Percentiles rank a stretch among this genome's conserved stretches.
phyloP scores from a whole-genome alignment of 352 stramenopile genomes.

The Pseudoperonospora humuli region DNA sequence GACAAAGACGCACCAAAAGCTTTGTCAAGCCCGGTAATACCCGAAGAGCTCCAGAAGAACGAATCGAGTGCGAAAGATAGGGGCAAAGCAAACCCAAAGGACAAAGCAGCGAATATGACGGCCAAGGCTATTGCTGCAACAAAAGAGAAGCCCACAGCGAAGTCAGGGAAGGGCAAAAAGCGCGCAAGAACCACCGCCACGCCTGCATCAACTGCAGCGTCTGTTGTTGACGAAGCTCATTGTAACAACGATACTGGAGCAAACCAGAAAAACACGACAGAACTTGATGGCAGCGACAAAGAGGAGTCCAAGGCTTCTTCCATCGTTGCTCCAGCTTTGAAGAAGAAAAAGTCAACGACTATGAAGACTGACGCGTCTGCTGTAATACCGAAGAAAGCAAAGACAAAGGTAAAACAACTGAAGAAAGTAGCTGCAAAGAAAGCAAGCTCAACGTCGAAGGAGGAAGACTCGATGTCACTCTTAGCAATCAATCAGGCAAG shows the following conservation, averaged over 20 bases:
- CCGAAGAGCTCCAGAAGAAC: slow-evolving; percentile 3
- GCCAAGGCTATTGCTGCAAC: neutral
- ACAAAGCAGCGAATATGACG: slow-evolving; percentile 1
- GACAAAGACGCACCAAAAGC: neutral
- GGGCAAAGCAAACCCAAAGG: neutral
- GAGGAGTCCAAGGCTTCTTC: slow-evolving; percentile 1
- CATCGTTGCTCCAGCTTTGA: neutral
- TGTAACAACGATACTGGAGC: neutral
- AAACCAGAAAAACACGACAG: neutral
- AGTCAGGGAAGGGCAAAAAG: slow-evolving; percentile 10
- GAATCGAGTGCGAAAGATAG: neutral
- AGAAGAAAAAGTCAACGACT: neutral
- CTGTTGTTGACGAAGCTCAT: neutral
- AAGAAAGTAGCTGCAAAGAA: slow-evolving; percentile 6
- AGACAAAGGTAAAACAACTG: slow-evolving; percentile 1
- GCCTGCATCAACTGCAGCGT: neutral
- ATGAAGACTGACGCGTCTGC: neutral
- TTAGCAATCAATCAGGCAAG: slow-evolving; percentile 21
- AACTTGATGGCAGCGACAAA: neutral
- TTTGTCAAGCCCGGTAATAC: neutral
- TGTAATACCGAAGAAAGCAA: slow-evolving; percentile 1
- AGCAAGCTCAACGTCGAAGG: slow-evolving; percentile 1
- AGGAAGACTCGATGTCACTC: slow-evolving; percentile 1
- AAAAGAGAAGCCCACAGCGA: slow-evolving; percentile 5
- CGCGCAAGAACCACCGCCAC: slow-evolving; percentile 1